phyloP scores from a whole-genome alignment of 352 stramenopile genomes.

The Thalassiosira exigua region DNA sequence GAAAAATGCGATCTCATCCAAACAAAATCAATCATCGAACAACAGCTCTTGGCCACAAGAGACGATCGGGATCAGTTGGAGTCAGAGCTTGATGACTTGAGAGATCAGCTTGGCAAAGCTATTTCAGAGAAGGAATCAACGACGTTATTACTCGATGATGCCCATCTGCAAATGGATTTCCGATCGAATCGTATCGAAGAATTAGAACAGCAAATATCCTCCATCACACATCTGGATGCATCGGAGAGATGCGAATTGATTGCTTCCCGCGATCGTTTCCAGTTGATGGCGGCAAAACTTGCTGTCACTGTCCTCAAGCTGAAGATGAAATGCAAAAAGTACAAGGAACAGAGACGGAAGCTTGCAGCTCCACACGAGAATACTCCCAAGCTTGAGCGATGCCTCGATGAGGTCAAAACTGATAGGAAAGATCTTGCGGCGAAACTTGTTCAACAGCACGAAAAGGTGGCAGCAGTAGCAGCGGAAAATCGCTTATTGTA shows the following conservation, averaged over 20 bases:
- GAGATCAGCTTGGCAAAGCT: background rate
- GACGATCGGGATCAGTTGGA: background rate
- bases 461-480: slow-evolving; percentile 17
- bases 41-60: background rate
- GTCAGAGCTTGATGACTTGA: slow-evolving; percentile 11
- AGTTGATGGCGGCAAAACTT: slow-evolving; percentile 21
- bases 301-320: slow-evolving; percentile 34
- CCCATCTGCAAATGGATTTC: background rate
- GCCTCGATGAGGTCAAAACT: slow-evolving; percentile 23
- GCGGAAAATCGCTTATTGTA: slow-evolving; percentile 21
- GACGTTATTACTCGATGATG: background rate
- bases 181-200: slow-evolving; percentile 22
- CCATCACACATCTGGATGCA: background rate
- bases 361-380: background rate
- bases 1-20: background rate
- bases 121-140: slow-evolving; percentile 13
- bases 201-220: slow-evolving; percentile 7
- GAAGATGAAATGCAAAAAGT: slow-evolving; percentile 27
- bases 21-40: slow-evolving; percentile 7
- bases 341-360: background rate
- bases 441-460: slow-evolving; percentile 20
- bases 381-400: background rate
- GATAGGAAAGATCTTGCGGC: slow-evolving; percentile 24
- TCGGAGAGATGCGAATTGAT: slow-evolving; percentile 10
- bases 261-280: slow-evolving; percentile 14